Evolutionary conservation across 805 yeast species (phyloP).

Genomic region (Starmerella vitae): DNA sequence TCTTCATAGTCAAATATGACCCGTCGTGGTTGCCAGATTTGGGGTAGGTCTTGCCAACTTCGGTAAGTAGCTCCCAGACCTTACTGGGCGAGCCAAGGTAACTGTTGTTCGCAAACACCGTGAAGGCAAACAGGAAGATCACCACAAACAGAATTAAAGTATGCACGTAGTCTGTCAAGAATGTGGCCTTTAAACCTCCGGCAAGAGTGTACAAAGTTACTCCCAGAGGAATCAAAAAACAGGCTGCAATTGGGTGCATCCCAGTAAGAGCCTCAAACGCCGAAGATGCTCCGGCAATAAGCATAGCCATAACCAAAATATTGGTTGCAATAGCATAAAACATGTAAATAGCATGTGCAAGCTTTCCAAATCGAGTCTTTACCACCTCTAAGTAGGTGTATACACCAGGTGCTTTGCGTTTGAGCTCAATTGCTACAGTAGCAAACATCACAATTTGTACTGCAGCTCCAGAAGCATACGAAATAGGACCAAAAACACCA

Average conservation of each 20-base stretch:
- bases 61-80: conserved; percentile 61
- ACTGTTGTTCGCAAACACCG: conserved; percentile 57
- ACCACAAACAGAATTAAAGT: conserved; percentile 70
- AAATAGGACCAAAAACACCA: conserved; percentile 71
- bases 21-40: conserved; percentile 72
- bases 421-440: conserved; percentile 74
- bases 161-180: conserved; percentile 65
- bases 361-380: conserved; percentile 64
- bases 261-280: conserved; percentile 72
- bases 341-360: conserved; percentile 46
- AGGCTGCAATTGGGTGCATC: conserved; percentile 65
- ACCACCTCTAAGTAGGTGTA: conserved; percentile 85
- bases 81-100: conserved; percentile 67
- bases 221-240: conserved; percentile 70
- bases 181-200: conserved; percentile 76
- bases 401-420: conserved; percentile 79
- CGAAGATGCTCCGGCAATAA: conserved; percentile 81
- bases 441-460: conserved; percentile 81
- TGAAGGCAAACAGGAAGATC: conserved; percentile 67
- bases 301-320: conserved; percentile 82
- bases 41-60: conserved; percentile 44
- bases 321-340: conserved; percentile 81
- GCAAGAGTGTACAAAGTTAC: conserved; percentile 59
- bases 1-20: conserved; percentile 75
- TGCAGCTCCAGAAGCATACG: conserved; percentile 85